Evolutionary conservation across 2,329 filamentous ascomycete genomes (phyloP).

Genomic region (Corinectria fuckeliana): DNA sequence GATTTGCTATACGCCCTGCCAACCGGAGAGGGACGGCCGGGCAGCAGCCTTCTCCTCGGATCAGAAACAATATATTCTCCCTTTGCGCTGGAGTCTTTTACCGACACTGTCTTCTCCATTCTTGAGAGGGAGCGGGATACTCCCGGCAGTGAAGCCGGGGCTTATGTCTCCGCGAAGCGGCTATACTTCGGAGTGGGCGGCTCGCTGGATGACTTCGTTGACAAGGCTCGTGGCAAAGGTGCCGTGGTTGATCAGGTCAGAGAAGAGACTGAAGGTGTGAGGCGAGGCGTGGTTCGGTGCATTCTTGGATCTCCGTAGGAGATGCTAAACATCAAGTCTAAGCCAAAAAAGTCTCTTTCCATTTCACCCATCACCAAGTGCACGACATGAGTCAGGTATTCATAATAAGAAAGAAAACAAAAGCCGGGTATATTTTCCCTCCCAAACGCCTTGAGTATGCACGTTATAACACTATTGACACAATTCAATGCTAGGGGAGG

Average conservation of each 20-base stretch:
- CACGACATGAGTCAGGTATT: not conserved
- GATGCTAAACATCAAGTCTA: conserved; percentile 6
- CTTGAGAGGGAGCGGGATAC: conserved; percentile 53
- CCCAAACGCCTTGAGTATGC: conserved; percentile 14
- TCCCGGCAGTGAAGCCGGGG: conserved; percentile 56
- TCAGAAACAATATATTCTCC: conserved; percentile 87
- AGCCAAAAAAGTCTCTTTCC: not conserved
- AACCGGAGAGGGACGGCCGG: conserved; percentile 11
- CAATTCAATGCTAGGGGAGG: not conserved
- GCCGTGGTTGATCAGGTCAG: conserved; percentile 57
- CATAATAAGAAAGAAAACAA: conserved; percentile 11
- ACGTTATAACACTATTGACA: not conserved
- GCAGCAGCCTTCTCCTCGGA: conserved; percentile 65
- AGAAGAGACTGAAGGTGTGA: conserved; percentile 67
- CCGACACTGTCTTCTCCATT: conserved; percentile 67
- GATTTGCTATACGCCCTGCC: conserved; percentile 56
- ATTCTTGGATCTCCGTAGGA: conserved; percentile 38
- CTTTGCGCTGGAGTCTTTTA: conserved; percentile 71
- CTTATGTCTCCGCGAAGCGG: conserved; percentile 77
- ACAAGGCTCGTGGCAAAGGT: conserved; percentile 56
- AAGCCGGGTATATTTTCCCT: conserved; percentile 24
- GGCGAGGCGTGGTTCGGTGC: conserved; percentile 65
- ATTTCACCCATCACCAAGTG: not conserved
- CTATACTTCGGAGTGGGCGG: conserved; percentile 87
- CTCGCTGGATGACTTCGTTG: conserved; percentile 77